A percentile compares a stretch with the other conserved stretches of the same genome.
phyloP scores from a whole-genome alignment of 495 filamentous ascomycete genomes.

The Aspergillus bertholletiae region DNA sequence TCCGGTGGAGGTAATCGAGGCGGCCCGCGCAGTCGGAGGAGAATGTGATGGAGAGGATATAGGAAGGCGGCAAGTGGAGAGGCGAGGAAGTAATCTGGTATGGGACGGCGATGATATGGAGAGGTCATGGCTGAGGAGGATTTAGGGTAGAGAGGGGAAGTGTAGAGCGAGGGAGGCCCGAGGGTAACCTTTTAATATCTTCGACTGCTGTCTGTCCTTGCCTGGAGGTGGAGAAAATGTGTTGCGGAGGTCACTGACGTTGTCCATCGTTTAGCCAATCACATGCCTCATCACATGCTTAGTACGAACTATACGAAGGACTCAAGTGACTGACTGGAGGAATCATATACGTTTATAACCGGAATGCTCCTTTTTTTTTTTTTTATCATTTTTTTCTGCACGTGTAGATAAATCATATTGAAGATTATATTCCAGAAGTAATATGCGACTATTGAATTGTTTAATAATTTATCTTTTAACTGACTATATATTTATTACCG shows the following conservation, averaged over 20 bases:
- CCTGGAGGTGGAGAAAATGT: background rate
- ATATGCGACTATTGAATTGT: too few species aligned
- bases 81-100: slow-evolving; percentile 43
- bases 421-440: too few species aligned
- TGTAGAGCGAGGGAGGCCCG: background rate
- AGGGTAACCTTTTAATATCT: background rate
- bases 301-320: too few species aligned
- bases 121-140: slow-evolving; percentile 25
- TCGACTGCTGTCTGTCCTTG: background rate
- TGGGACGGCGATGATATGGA: slow-evolving; percentile 47
- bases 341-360: too few species aligned
- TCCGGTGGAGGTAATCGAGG: slow-evolving; percentile 51
- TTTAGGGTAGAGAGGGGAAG: background rate
- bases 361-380: too few species aligned
- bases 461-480: too few species aligned
- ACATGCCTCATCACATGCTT: background rate
- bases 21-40: slow-evolving; percentile 61
- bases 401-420: too few species aligned
- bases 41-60: slow-evolving; percentile 54
- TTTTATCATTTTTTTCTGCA: too few species aligned
- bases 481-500: too few species aligned
- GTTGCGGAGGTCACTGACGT: background rate
- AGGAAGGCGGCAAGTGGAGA: slow-evolving; percentile 48
- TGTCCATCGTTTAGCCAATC: background rate
- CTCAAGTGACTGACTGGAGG: too few species aligned